Percentiles rank a stretch among this genome's conserved stretches.
These are phyloP conservation scores for Rhizophagus sp. DNA, from an alignment of 192 early-diverging fungal genomes.

Conservation along the genomic window DNA sequence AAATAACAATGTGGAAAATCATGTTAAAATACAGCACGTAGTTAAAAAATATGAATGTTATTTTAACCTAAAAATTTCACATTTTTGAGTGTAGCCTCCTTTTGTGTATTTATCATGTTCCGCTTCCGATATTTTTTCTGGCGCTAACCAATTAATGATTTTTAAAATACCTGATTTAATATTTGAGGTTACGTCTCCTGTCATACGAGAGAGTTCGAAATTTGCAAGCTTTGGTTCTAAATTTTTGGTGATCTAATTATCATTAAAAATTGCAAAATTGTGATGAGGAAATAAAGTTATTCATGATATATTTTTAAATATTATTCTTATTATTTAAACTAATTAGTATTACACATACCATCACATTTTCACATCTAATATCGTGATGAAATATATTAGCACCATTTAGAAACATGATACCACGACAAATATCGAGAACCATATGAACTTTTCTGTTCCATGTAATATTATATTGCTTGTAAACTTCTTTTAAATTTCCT, in stretches of 20 bases:
- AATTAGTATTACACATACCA: background rate
- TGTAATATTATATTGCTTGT: background rate
- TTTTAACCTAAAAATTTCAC: slow-evolving; percentile 16
- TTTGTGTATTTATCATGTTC: background rate
- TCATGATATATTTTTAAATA: no score
- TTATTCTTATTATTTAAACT: background rate
- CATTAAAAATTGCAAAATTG: no score
- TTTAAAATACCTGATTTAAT: no score
- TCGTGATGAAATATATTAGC: background rate
- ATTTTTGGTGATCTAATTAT: background rate
- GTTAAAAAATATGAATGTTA: background rate
- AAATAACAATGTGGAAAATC: no score
- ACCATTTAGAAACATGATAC: background rate
- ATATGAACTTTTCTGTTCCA: slow-evolving; percentile 6
- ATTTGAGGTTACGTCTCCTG: no score
- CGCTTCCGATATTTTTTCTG: background rate
- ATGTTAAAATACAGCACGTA: background rate
- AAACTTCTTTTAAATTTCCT: no score
- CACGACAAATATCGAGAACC: slow-evolving; percentile 14
- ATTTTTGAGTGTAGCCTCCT: slow-evolving; percentile 2
- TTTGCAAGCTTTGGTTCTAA: slow-evolving; percentile 8
- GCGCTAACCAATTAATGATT: no score
- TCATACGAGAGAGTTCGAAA: background rate
- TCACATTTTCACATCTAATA: slow-evolving; percentile 10
- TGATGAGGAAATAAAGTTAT: no score